These are phyloP conservation scores for Blastobotrys persicus DNA, from an alignment of 1,139 yeast genomes.

Conservation along the genomic window DNA sequence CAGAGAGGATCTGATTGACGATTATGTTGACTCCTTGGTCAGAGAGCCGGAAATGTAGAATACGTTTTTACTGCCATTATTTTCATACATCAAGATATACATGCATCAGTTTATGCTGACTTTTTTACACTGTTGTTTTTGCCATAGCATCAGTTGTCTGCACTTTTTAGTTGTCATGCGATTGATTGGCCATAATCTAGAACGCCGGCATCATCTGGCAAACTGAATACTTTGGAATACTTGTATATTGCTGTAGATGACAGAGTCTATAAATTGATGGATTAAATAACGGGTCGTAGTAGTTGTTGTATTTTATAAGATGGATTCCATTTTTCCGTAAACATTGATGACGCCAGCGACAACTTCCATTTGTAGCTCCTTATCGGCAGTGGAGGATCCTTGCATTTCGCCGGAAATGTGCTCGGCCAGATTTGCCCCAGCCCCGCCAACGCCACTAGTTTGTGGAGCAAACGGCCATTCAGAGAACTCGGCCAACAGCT, in stretches of 20 bases:
- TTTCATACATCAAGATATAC: no score
- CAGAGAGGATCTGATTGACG: slow-evolving; percentile 56
- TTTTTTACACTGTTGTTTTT: no score
- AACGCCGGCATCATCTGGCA: no score
- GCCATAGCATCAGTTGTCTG: no score
- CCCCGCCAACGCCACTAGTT: slow-evolving; percentile 51
- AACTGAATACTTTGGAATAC: background rate
- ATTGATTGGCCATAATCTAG: no score
- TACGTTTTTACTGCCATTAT: background rate
- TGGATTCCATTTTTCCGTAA: slow-evolving; percentile 39
- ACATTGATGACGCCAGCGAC: slow-evolving; percentile 72
- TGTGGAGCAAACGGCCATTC: slow-evolving; percentile 78
- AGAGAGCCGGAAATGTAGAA: slow-evolving; percentile 18
- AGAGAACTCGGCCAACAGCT: slow-evolving; percentile 73
- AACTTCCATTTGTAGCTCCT: slow-evolving; percentile 77
- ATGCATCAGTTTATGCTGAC: no score
- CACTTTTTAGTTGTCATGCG: no score
- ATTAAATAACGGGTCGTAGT: background rate
- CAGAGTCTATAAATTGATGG: background rate
- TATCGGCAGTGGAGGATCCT: slow-evolving; percentile 47
- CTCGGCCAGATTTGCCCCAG: slow-evolving; percentile 72
- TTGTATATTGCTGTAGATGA: background rate
- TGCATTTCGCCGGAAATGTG: slow-evolving; percentile 59
- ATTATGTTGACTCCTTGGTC: slow-evolving; percentile 59
- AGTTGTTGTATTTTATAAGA: slow-evolving; percentile 26